Percentiles rank a stretch among this genome's conserved stretches.
These are phyloP conservation scores for Vaccinium macrocarpon DNA, from an alignment of 148 eudicot species.

Conservation along the genomic window DNA sequence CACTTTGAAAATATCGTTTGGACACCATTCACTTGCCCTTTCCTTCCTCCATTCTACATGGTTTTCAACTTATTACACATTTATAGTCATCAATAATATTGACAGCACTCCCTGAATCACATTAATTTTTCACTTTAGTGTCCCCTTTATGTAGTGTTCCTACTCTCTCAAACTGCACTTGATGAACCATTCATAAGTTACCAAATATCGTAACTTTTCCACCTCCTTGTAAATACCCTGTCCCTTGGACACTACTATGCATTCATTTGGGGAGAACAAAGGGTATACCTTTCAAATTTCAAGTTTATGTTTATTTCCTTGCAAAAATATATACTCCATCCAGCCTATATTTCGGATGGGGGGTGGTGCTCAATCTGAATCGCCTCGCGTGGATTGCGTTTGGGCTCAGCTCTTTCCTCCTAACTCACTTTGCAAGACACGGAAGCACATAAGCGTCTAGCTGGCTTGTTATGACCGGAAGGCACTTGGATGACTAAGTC, in stretches of 20 bases:
- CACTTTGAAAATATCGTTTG: not conserved
- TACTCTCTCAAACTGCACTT: not conserved
- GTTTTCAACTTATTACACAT: not conserved
- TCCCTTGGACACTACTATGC: not conserved
- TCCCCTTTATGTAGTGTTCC: not conserved
- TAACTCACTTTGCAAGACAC: too few species aligned
- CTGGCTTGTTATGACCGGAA: too few species aligned
- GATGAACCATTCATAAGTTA: conserved; percentile 1
- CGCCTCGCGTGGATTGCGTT: too few species aligned
- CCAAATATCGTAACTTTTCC: not conserved
- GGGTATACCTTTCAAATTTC: not conserved
- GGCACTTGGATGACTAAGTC: too few species aligned
- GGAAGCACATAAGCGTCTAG: too few species aligned
- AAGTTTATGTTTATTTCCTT: not conserved
- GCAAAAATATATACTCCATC: not conserved
- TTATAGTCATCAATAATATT: not conserved
- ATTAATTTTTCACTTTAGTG: not conserved
- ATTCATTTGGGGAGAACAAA: not conserved
- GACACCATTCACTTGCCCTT: not conserved
- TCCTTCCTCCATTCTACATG: not conserved
- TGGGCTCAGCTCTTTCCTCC: too few species aligned
- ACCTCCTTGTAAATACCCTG: not conserved
- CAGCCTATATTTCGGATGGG: not conserved
- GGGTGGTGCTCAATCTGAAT: too few species aligned
- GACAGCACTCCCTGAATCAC: conserved; percentile 8